Conservation (phyloP, 257 asterid species). For the Penstemon eatonii region DNA sequence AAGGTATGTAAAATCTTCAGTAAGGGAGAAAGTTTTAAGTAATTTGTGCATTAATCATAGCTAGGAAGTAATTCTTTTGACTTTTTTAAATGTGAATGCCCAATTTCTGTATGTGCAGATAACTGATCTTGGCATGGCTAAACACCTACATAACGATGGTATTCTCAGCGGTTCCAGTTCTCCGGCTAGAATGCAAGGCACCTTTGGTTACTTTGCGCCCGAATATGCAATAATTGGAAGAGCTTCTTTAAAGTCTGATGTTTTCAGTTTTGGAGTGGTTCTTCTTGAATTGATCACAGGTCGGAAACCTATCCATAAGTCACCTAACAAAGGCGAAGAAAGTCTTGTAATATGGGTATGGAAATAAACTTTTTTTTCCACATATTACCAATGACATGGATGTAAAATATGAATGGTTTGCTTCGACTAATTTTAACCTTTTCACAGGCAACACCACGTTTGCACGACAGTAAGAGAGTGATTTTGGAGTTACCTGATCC, state of each 20-base stretch:
- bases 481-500: slow-evolving; percentile 85
- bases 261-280: slow-evolving; percentile 96
- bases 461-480: slow-evolving; percentile 78
- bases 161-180: slow-evolving; percentile 70
- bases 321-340: slow-evolving; percentile 54
- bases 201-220: slow-evolving; percentile 98
- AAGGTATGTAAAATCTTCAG: slow-evolving; percentile 51
- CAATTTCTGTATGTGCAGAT: slow-evolving; percentile 50
- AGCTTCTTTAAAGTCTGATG: slow-evolving; percentile 93
- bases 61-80: neutral
- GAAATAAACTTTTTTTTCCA: neutral
- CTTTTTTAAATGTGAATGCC: slow-evolving; percentile 8
- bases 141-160: slow-evolving; percentile 74
- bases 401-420: neutral
- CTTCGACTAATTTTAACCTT: slow-evolving; percentile 12
- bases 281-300: slow-evolving; percentile 94
- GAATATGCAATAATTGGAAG: slow-evolving; percentile 82
- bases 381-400: neutral
- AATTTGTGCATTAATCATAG: neutral
- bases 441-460: slow-evolving; percentile 74
- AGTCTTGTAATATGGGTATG: slow-evolving; percentile 98
- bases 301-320: slow-evolving; percentile 69
- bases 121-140: slow-evolving; percentile 99
- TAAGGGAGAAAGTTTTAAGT: neutral
- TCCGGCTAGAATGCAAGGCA: slow-evolving; percentile 96